Percentiles rank a stretch among this genome's conserved stretches.
phyloP scores from a whole-genome alignment of 352 stramenopile genomes.

The Phytopythium oedochilum region DNA sequence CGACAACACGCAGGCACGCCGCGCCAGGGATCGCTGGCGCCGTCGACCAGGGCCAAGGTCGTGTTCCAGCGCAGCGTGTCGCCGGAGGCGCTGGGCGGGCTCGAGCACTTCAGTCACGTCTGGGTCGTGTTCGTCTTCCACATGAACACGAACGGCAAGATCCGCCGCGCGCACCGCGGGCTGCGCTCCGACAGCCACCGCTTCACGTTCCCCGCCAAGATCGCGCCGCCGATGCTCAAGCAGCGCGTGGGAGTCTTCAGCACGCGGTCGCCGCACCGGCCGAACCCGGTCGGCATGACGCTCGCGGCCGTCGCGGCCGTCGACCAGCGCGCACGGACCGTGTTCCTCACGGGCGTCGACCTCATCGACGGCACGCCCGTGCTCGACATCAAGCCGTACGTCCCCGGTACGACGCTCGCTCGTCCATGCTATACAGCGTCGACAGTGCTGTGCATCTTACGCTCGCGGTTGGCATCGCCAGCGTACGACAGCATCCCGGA shows the following conservation, averaged over 20 bases:
- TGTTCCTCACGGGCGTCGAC: slow-evolving; percentile 88
- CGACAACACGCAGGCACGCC: slow-evolving; percentile 62
- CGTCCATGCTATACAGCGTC: background rate
- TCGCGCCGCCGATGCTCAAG: slow-evolving; percentile 63
- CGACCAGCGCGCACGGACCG: slow-evolving; percentile 38
- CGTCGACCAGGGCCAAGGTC: slow-evolving; percentile 63
- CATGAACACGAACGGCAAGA: slow-evolving; percentile 88
- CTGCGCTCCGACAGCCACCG: slow-evolving; percentile 70
- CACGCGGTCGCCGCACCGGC: slow-evolving; percentile 95
- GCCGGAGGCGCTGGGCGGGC: slow-evolving; percentile 60
- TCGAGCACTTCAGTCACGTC: slow-evolving; percentile 81
- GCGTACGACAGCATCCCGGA: slow-evolving; percentile 49
- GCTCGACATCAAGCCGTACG: slow-evolving; percentile 98
- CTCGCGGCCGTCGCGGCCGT: slow-evolving; percentile 87
- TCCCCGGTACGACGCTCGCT: slow-evolving; percentile 48
- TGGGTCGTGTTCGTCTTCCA: slow-evolving; percentile 91
- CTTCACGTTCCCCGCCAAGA: slow-evolving; percentile 71
- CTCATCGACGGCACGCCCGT: slow-evolving; percentile 96
- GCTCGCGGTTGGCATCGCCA: slow-evolving; percentile 7
- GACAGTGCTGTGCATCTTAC: too few species aligned
- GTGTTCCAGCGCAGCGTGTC: slow-evolving; percentile 80
- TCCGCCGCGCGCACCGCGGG: slow-evolving; percentile 50
- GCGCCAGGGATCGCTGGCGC: slow-evolving; percentile 77
- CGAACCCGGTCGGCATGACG: slow-evolving; percentile 94
- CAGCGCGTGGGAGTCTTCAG: slow-evolving; percentile 92